Base-by-base conservation (phyloP, 768 basidiomycete genomes). In the Mycena galericulata region DNA sequence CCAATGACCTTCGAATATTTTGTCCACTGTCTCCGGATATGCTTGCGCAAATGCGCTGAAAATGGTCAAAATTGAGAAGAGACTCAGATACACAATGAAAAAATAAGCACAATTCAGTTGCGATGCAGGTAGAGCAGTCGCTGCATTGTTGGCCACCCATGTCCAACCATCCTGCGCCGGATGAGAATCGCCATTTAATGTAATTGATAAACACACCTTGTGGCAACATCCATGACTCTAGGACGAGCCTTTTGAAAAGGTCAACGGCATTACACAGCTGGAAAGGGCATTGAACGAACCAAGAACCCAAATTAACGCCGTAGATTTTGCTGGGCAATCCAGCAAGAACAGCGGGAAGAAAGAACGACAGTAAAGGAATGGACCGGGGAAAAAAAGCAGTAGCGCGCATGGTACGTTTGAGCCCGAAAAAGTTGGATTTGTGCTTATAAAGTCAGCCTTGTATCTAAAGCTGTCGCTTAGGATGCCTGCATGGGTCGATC, bases 151-250 rank as follows among this genome's bases (percentile, higher is more conserved):
- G 63, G 0, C 93, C 93, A 26, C 93, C 93, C 93, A 95, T 94
- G 10, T 81, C 75, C 2, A 78, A 24, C 93, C 93, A 95, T 83
- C 86, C 93, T 90, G 70, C 22, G 30, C 12, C n/a, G 45, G 54
- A 62, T 45, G 34, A 43, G 43, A 26, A 20, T 3, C 18, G 17
- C 11, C 27, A 24, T 27, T 17, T n/a, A 17, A n/a, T n/a, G n/a
- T n/a, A n/a, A n/a, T n/a, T n/a, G n/a, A n/a, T n/a, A n/a, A 22
- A 22, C 72, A 2, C 67, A 90, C 90, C 90, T 76, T 83, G 79
- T 11, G 92, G 92, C 45, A 93, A 82, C 92, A 94, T 94, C 93
- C 93, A 94, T n/a, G 92, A 72, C 73, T 94, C 93, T 7, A 93
- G 76, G 0, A 94, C 77, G 55, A 94, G 83, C 93, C 93, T 93